Evolutionary conservation across 2,329 filamentous ascomycete genomes (phyloP).

Genomic region (Colletotrichum lupini): DNA sequence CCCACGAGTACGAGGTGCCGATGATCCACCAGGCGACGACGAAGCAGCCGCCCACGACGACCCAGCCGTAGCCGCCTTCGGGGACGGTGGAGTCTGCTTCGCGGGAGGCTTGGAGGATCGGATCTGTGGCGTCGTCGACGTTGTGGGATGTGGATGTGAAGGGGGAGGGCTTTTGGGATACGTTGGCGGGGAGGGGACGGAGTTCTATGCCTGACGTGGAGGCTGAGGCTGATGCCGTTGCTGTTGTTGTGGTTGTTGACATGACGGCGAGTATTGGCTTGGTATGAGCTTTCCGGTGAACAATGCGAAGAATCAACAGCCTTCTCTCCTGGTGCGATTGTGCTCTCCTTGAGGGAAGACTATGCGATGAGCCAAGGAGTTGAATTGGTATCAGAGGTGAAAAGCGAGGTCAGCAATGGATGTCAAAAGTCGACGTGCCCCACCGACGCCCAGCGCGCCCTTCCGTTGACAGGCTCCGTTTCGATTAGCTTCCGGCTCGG

Average conservation of each 20-base stretch:
- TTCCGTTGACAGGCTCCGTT: conserved; percentile 14
- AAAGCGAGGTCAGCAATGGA: background rate
- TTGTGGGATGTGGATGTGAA: background rate
- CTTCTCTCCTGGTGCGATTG: background rate
- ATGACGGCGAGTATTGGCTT: background rate
- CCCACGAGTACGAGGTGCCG: conserved; percentile 69
- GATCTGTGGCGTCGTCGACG: conserved; percentile 9
- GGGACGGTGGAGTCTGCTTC: conserved; percentile 58
- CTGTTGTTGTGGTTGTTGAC: conserved; percentile 20
- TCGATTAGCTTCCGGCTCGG: conserved; percentile 12
- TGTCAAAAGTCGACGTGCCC: background rate
- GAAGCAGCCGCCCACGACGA: conserved; percentile 61
- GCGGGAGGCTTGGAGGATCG: conserved; percentile 53
- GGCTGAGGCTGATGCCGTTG: conserved; percentile 11
- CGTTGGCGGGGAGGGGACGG: background rate
- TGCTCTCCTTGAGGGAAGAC: background rate
- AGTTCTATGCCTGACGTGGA: conserved; percentile 23
- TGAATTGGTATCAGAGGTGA: background rate
- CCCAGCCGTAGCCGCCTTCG: conserved; percentile 68
- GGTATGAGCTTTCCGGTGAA: background rate
- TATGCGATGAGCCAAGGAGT: background rate
- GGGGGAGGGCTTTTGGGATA: background rate
- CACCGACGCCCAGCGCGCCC: conserved; percentile 10
- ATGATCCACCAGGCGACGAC: conserved; percentile 67
- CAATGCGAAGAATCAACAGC: background rate